Percentiles rank a stretch among this genome's conserved stretches.
These are phyloP conservation scores for Colletotrichum tropicale DNA, from an alignment of 2,329 filamentous ascomycete species.

Conservation along the genomic window DNA sequence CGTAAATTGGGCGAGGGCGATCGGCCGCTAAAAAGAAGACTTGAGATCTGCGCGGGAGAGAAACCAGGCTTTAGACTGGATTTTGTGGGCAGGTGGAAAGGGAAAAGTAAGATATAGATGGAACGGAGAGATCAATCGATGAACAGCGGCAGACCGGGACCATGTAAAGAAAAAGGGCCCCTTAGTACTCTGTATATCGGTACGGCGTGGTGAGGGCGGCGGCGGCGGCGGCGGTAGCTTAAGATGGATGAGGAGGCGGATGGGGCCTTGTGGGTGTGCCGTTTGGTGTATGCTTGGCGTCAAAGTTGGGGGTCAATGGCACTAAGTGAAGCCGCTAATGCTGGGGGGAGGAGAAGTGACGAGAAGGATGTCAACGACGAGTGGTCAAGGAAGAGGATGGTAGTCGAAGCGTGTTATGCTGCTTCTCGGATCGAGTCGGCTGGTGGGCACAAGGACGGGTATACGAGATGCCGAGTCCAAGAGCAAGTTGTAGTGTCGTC, in stretches of 20 bases:
- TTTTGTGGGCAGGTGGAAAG: not conserved
- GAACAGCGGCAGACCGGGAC: not conserved
- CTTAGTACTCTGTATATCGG: not conserved
- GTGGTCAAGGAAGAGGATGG: not conserved
- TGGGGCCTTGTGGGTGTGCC: slow-evolving; percentile 2
- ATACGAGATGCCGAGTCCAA: not conserved
- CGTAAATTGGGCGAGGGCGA: slow-evolving; percentile 9
- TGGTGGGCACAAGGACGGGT: not conserved
- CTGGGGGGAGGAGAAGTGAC: not conserved
- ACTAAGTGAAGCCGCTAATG: slow-evolving; percentile 12
- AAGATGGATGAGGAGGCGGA: slow-evolving; percentile 11
- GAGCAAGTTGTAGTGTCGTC: not conserved
- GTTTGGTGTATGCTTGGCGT: slow-evolving; percentile 8
- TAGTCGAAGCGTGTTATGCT: not conserved
- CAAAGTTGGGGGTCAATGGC: slow-evolving; percentile 10
- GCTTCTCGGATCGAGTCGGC: not conserved
- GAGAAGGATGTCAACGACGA: not conserved
- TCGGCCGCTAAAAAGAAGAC: slow-evolving; percentile 5
- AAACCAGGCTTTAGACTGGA: not conserved
- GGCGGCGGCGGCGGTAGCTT: not conserved
- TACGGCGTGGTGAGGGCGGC: not conserved
- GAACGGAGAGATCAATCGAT: not conserved
- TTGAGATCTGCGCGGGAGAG: slow-evolving; percentile 15
- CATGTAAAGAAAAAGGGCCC: slow-evolving; percentile 27
- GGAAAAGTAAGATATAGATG: slow-evolving; percentile 2